These are phyloP conservation scores for Cydonia oblonga DNA, from an alignment of 331 rosid genomes.

Conservation along the genomic window DNA sequence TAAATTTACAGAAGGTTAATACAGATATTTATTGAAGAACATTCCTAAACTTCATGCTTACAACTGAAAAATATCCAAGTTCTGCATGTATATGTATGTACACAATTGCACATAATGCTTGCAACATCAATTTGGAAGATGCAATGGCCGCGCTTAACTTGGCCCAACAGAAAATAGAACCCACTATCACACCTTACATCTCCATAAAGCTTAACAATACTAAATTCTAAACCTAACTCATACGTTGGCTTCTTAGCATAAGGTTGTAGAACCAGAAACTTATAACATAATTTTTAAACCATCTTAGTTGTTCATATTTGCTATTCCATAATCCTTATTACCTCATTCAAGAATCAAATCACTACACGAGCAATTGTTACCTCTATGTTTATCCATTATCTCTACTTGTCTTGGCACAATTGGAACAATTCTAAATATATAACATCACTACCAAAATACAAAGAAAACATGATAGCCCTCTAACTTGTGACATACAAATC, in stretches of 20 bases:
- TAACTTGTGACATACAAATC: neutral
- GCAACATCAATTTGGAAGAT: neutral
- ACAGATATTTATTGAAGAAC: neutral
- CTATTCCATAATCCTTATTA: neutral
- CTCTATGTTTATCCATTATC: neutral
- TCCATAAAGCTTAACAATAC: neutral
- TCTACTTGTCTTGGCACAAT: neutral
- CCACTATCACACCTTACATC: neutral
- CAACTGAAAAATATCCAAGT: neutral
- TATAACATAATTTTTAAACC: neutral
- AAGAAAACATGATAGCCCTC: neutral
- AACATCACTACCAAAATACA: neutral
- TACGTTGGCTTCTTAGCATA: neutral
- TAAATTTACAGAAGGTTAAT: neutral
- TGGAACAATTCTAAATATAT: neutral
- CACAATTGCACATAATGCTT: neutral
- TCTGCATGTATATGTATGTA: neutral
- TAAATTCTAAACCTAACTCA: neutral
- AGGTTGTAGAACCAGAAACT: neutral
- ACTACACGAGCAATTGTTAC: too few relatives aligned
- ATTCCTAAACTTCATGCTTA: neutral
- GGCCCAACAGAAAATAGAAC: neutral
- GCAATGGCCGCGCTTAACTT: neutral
- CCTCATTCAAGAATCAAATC: neutral
- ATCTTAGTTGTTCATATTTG: neutral